phyloP scores from a whole-genome alignment of 495 filamentous ascomycete species.

The Xylaria scruposa region DNA sequence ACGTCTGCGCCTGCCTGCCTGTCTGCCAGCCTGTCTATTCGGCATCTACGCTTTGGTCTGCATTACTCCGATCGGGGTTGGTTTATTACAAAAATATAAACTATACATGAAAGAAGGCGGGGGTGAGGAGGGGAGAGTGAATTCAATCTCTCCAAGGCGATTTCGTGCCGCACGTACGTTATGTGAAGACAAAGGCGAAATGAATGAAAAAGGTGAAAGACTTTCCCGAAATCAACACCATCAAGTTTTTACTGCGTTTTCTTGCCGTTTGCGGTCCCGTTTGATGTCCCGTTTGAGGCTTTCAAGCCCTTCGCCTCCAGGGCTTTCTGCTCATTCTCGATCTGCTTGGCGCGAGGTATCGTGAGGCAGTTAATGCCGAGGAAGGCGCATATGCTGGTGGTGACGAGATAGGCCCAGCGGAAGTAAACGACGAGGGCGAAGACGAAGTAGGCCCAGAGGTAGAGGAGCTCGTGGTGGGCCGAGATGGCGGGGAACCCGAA shows the following conservation, averaged over 20 bases:
- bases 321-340: constrained; percentile 48
- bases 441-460: constrained; percentile 81
- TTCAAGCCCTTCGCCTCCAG: constrained; percentile 31
- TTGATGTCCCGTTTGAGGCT: too few species aligned
- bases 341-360: constrained; percentile 70
- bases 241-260: constrained; percentile 36
- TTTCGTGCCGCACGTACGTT: not conserved
- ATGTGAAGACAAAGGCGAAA: not conserved
- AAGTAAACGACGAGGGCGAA: constrained; percentile 85
- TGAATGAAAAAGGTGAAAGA: not conserved
- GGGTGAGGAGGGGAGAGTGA: not conserved
- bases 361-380: constrained; percentile 93
- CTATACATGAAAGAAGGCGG: not conserved
- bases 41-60: constrained; percentile 3
- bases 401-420: constrained; percentile 90
- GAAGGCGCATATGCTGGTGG: constrained; percentile 88
- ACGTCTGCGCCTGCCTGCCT: not conserved
- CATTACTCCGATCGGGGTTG: not conserved
- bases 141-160: not conserved
- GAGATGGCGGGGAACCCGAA: constrained; percentile 71
- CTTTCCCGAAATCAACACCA: not conserved
- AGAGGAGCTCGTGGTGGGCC: constrained; percentile 72
- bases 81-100: not conserved
- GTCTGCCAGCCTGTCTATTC: not conserved
- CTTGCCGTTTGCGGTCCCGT: constrained; percentile 37